phyloP scores from a whole-genome alignment of 176 grass and related monocot species.

The Puya raimondii region DNA sequence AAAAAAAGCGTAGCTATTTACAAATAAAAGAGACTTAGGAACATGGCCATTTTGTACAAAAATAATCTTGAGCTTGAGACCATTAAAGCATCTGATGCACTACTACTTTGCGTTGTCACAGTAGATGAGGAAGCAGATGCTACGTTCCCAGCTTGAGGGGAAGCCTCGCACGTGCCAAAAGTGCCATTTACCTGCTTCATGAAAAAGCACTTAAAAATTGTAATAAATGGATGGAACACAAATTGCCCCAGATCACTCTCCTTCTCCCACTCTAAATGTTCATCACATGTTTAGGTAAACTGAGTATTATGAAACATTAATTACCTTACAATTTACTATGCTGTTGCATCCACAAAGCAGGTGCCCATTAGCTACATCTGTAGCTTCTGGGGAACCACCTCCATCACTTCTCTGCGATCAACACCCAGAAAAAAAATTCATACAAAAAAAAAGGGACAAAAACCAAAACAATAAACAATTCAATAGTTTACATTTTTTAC shows the following conservation, averaged over 20 bases:
- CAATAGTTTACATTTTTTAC: constrained; percentile 5
- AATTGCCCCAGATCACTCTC: constrained; percentile 29
- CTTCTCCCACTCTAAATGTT: constrained; percentile 3
- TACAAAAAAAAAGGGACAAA: background rate
- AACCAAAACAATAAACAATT: background rate
- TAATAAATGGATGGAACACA: background rate
- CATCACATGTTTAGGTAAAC: too few species aligned
- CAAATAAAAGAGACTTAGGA: background rate
- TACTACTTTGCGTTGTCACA: background rate
- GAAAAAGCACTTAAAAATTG: background rate
- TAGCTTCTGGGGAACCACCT: constrained; percentile 57
- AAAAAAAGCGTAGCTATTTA: background rate
- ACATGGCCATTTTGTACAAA: background rate
- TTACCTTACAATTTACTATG: constrained; percentile 56
- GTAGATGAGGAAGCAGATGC: background rate
- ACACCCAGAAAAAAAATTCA: background rate
- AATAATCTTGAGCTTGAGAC: background rate
- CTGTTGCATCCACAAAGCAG: constrained; percentile 57
- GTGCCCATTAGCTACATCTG: constrained; percentile 56
- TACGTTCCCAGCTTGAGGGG: background rate
- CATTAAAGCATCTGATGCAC: background rate
- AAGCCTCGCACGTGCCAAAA: constrained; percentile 6
- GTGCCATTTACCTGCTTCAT: constrained; percentile 20
- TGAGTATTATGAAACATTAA: background rate
- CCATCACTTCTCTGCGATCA: constrained; percentile 57